phyloP scores from a whole-genome alignment of 176 grass and related monocot genomes.

The Aegilops tauschii region DNA sequence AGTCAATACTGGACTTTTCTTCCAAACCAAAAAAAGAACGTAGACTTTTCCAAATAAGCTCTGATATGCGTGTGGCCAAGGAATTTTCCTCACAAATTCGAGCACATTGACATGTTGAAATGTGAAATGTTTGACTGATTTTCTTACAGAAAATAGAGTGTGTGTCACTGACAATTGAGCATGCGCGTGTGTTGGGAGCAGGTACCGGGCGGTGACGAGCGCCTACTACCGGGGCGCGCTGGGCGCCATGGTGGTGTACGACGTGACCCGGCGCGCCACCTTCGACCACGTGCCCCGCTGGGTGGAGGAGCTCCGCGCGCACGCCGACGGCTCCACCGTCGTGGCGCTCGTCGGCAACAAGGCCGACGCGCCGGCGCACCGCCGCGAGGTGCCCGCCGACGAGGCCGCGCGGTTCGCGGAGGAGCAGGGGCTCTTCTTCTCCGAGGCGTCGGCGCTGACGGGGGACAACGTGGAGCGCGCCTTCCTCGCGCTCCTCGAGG shows the following conservation, averaged over 20 bases:
- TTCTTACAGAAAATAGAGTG: background rate
- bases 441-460: conserved; percentile 62
- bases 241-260: conserved; percentile 77
- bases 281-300: conserved; percentile 69
- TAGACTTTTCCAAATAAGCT: background rate
- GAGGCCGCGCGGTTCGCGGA: conserved; percentile 59
- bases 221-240: conserved; percentile 80
- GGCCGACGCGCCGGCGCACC: conserved; percentile 42
- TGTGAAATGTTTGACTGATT: background rate
- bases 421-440: conserved; percentile 75
- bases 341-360: conserved; percentile 76
- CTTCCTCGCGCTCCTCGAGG: conserved; percentile 65
- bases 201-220: conserved; percentile 71
- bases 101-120: background rate
- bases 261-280: conserved; percentile 56
- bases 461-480: conserved; percentile 69
- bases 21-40: too few species aligned
- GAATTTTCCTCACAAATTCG: background rate
- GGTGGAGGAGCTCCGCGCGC: conserved; percentile 71
- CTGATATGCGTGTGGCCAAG: background rate
- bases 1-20: background rate
- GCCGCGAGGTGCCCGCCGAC: conserved; percentile 48
- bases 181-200: background rate
- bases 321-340: conserved; percentile 62
- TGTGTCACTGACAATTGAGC: background rate